These are phyloP conservation scores for Pseudozyma sp. DNA, from an alignment of 1,284 basidiomycete genomes.

Conservation along the genomic window DNA sequence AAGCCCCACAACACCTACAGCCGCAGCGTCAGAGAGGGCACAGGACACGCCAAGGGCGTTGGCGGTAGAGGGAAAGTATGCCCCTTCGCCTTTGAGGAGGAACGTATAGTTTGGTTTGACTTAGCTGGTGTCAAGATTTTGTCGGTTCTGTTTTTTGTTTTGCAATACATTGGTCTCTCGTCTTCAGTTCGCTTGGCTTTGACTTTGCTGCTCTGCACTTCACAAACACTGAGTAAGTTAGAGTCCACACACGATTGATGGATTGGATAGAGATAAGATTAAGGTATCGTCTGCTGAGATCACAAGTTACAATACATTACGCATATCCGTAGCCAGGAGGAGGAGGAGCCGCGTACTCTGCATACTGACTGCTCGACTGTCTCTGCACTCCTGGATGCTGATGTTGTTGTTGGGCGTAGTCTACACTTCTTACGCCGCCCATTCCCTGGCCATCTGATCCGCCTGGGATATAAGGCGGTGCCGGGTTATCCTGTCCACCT, in stretches of 20 bases:
- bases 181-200: too few species aligned
- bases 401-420: slow-evolving; percentile 14
- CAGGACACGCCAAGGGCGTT: slow-evolving; percentile 35
- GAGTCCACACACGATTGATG: too few species aligned
- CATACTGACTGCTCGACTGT: slow-evolving; percentile 29
- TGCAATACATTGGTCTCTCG: too few species aligned
- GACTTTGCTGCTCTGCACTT: neutral
- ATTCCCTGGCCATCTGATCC: slow-evolving; percentile 1
- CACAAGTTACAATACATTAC: slow-evolving; percentile 6
- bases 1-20: slow-evolving; percentile 4
- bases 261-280: neutral
- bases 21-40: neutral
- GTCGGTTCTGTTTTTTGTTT: too few species aligned
- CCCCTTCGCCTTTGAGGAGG: slow-evolving; percentile 32
- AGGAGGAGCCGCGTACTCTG: slow-evolving; percentile 45
- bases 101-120: slow-evolving; percentile 15
- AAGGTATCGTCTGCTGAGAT: slow-evolving; percentile 1
- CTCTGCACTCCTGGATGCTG: slow-evolving; percentile 8
- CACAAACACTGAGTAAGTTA: too few species aligned
- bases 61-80: slow-evolving; percentile 7
- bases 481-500: slow-evolving; percentile 26
- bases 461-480: slow-evolving; percentile 43
- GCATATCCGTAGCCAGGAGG: slow-evolving; percentile 49
- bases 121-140: too few species aligned
- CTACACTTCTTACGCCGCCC: neutral